Base-by-base conservation (phyloP, 345 rosid species). In the Citrus sinensis region DNA sequence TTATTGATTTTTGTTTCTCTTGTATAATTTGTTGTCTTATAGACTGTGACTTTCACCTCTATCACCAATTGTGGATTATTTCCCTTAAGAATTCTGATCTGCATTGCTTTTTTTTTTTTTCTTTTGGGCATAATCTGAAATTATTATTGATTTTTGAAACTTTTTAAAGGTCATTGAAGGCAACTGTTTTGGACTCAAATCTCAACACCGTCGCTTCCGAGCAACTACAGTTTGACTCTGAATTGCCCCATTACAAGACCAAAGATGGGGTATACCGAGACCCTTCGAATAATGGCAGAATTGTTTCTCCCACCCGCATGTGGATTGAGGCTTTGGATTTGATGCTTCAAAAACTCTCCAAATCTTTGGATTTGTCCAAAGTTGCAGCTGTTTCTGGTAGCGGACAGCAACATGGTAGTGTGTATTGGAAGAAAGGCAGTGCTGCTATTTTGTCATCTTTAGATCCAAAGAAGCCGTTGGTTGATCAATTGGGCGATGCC, bases 341-440 rank as follows among this genome's bases (percentile, higher is more conserved):
- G 76, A 85, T 92, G 77, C 88, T 96, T 70, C 81, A 88, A 46
- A 91, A 85, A 78, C 92, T 96, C 32, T 73, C 82, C 2, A 80
- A 84, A 14, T 83, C 94, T 0, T 81, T 96, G 79, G 93, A 94
- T 80, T 92, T 96, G 70, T 83, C 79, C 25, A 94, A 90, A 76
- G 78, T 96, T 30, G 79, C 83, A 37, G 97, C 99, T n/a, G 76
- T 96, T 70, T 96, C 99, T 0, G 97, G 98, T 13, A 94, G 98
- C 25, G 99, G 99, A 40, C 99, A 96, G 83, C 99, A 96, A 51
- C 99, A 96, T 55, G 99, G 97, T n/a, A 96, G 99, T 61, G 92
- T 96, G 72, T 96, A 94, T 73, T 96, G 99, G 98, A 90, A 82
- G 81, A 89, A 81, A 1, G 97, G 94, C 20, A 71, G 92, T 86